Conservation (phyloP, 768 basidiomycete genomes). For the Xerocomus potaroensis region DNA sequence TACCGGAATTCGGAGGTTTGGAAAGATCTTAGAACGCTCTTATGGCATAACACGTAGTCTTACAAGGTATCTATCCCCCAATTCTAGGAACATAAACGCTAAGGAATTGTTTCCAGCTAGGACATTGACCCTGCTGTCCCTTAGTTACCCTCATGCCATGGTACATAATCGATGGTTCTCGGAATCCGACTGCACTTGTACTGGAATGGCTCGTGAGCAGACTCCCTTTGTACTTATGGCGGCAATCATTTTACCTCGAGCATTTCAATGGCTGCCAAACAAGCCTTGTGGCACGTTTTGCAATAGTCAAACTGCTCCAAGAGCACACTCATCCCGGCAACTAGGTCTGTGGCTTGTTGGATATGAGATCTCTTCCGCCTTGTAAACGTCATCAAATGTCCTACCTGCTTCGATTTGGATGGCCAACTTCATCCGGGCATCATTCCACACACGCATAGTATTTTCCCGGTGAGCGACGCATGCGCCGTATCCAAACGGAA, state of each 20-base stretch:
- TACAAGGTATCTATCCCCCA: constrained; percentile 6
- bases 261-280: constrained; percentile 64
- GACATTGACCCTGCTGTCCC: neutral
- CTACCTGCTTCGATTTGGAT: constrained; percentile 52
- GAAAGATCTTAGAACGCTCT: constrained; percentile 73
- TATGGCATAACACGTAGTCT: constrained; percentile 82
- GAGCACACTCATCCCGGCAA: constrained; percentile 60
- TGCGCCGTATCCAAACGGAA: constrained; percentile 67
- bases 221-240: neutral
- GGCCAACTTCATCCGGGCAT: constrained; percentile 42
- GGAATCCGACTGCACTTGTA: constrained; percentile 61
- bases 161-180: constrained; percentile 46
- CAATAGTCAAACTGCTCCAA: constrained; percentile 46
- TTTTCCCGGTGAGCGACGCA: constrained; percentile 50
- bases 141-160: constrained; percentile 24
- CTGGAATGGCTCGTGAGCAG: constrained; percentile 30
- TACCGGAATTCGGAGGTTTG: constrained; percentile 92
- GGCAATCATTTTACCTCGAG: constrained; percentile 44
- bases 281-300: constrained; percentile 54
- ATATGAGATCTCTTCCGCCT: constrained; percentile 4
- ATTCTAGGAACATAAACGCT: neutral
- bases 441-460: constrained; percentile 49
- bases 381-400: neutral
- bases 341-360: constrained; percentile 56
- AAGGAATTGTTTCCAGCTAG: constrained; percentile 3